Evolutionary conservation across 192 early-diverging fungal genomes (phyloP).

Genomic region (Mortierella hygrophila): DNA sequence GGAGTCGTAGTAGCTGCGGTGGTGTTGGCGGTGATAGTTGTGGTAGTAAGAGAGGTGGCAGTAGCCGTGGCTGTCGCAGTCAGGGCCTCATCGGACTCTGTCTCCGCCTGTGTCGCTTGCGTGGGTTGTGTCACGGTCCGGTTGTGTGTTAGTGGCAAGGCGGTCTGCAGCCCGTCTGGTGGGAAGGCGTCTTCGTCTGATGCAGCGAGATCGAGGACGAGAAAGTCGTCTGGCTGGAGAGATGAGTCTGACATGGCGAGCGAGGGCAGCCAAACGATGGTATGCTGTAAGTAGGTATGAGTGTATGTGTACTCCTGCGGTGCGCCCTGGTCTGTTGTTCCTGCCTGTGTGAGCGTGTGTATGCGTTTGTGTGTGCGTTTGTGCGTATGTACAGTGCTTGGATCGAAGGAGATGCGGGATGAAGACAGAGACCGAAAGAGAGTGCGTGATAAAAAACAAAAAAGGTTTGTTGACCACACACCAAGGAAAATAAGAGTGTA

Average conservation of each 20-base stretch:
- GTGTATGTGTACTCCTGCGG: not conserved
- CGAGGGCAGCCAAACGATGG: not conserved
- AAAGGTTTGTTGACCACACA: too few species aligned
- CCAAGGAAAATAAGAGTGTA: not conserved
- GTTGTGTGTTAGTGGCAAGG: too few species aligned
- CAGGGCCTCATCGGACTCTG: not conserved
- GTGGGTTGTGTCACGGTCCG: too few species aligned
- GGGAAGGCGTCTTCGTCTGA: constrained; percentile 1
- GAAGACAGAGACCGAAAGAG: not conserved
- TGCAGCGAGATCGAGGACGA: constrained; percentile 42
- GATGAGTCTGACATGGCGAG: constrained; percentile 35
- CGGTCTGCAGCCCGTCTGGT: too few species aligned
- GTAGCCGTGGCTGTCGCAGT: too few species aligned
- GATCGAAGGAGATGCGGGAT: not conserved
- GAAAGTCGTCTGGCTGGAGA: constrained; percentile 40
- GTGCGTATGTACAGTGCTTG: not conserved
- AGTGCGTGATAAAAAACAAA: not conserved
- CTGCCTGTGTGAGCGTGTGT: not conserved
- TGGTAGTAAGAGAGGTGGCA: too few species aligned
- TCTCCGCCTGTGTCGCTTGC: not conserved
- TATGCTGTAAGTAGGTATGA: not conserved
- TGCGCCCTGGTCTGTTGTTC: not conserved
- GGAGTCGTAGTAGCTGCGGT: not conserved
- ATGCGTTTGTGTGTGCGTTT: not conserved
- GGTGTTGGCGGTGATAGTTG: too few species aligned